Evolutionary conservation across 192 early-diverging fungal genomes (phyloP), one percentile per base, ranked within the genome.

Genomic region (Podila horticola): DNA sequence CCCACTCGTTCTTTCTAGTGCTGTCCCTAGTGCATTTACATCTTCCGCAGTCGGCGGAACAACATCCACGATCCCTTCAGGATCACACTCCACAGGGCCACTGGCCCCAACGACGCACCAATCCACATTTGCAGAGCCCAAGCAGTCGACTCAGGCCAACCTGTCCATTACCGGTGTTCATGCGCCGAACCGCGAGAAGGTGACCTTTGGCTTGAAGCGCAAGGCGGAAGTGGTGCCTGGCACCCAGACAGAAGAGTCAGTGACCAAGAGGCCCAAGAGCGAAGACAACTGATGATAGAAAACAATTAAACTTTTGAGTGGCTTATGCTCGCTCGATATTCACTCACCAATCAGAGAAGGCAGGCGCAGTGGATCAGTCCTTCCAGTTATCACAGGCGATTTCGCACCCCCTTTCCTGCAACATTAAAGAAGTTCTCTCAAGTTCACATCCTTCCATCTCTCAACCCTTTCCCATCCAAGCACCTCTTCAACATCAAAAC

Each of bases 111-210:
- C 15, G 26, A 58, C 34, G 4, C 63, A 58, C 19, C 58, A 48
- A 22, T 76, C 64, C 8, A 58, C 65, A 20, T 75, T 75, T 64
- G 66, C 68, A 9, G 65, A 72, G 1, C 81, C 84, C 3, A 79
- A 65, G 24, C 79, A 79, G 22, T 38, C 69, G 13, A 57, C 75
- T 4, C 75, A 83, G 49, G 48, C 79, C 0, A 82, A 58, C 57
- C 65, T 83, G 64, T 83, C 84, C 10, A 75, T 82, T 10, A 77
- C 81, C 20, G 82, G 84, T 24, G 74, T 85, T 33, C 75, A 85
- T 74, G 84, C 84, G 12, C 84, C 84, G 1, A 82, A 85, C 66
- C 72, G 84, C 49, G 84, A 85, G 62, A 85, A 85, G 72, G 84
- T 85, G 2, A 64, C 74, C 0, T 85, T 85, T 58, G 84, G 84